Base-by-base conservation (phyloP, 805 yeast genomes). In the Metschnikowia rubicola region DNA sequence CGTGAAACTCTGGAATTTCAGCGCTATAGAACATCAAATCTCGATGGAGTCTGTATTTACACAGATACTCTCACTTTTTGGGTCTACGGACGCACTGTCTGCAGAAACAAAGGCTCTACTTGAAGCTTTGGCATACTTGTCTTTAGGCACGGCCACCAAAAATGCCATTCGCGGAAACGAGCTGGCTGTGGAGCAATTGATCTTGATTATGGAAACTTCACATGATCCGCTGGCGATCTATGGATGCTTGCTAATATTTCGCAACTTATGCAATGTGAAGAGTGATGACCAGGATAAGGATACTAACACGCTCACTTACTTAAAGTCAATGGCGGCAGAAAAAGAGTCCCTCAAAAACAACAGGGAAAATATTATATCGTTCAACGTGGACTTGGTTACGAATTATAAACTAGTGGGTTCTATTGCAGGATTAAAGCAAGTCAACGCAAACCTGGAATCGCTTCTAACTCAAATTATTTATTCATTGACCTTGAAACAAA, bases 211-310 rank as follows among this genome's bases (percentile, higher is more conserved):
- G 41, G 56, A 55, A n/a, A 54, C 54, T 3, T 34, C 50, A 4
- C 17, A 19, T 13, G 43, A 41, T 13, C 32, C 45, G 8, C 38
- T 63, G n/a, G 49, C 66, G 8, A 49, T 57, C 6, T 75, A 73
- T 52, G 83, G 83, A 3, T 51, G 71, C 2, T 50, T 79, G 12
- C 58, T 70, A 12, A 66, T 73, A 0, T 39, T 79, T 0, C 52
- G 73, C 10, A 78, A 76, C 47, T 48, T 78, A 12, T 60, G 76
- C 10, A 58, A 64, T 32, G 56, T 67, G 21, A 54, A 59, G 32
- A 68, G 66, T n/a, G 45, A 52, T 12, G 51, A 52, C 2, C 48
- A 26, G 32, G 54, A 61, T 30, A 58, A 62, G 39, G 70, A 66
- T 37, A 66, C 64, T 30, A 52, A 57, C 43, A 68, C 73, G 1